Evolutionary conservation across 768 basidiomycete genomes (phyloP).

Genomic region (Tylopilus plumbeoviolaceoides): DNA sequence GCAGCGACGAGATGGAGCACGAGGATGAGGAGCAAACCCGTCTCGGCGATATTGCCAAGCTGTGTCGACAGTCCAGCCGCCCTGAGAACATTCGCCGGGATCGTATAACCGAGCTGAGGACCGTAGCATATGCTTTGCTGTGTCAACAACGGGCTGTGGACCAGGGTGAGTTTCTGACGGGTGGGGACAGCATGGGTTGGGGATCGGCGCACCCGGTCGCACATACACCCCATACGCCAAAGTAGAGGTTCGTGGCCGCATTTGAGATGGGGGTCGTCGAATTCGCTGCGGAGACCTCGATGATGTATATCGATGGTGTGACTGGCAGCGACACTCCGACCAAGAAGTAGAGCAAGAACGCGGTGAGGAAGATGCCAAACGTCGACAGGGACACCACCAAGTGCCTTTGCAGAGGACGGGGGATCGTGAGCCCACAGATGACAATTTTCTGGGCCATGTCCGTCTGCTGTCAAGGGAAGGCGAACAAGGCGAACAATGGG

Average conservation of each 20-base stretch:
- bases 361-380: constrained; percentile 47
- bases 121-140: constrained; percentile 49
- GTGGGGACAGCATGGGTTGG: no score
- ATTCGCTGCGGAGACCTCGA: constrained; percentile 38
- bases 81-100: constrained; percentile 44
- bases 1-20: constrained; percentile 67
- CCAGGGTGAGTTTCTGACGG: background rate
- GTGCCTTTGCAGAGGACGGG: constrained; percentile 43
- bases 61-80: constrained; percentile 41
- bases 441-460: constrained; percentile 15
- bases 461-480: background rate
- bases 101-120: constrained; percentile 64
- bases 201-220: constrained; percentile 42
- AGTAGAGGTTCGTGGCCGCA: constrained; percentile 57
- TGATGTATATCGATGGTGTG: constrained; percentile 63
- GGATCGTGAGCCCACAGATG: constrained; percentile 17
- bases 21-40: no score
- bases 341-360: constrained; percentile 73
- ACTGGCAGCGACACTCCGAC: constrained; percentile 75
- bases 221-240: constrained; percentile 86
- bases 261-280: constrained; percentile 39
- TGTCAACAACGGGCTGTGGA: constrained; percentile 4
- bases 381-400: constrained; percentile 44
- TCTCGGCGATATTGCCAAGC: constrained; percentile 46
- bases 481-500: background rate